Conservation (phyloP, 306 rosid species). For the Fragaria nilgerrensis region DNA sequence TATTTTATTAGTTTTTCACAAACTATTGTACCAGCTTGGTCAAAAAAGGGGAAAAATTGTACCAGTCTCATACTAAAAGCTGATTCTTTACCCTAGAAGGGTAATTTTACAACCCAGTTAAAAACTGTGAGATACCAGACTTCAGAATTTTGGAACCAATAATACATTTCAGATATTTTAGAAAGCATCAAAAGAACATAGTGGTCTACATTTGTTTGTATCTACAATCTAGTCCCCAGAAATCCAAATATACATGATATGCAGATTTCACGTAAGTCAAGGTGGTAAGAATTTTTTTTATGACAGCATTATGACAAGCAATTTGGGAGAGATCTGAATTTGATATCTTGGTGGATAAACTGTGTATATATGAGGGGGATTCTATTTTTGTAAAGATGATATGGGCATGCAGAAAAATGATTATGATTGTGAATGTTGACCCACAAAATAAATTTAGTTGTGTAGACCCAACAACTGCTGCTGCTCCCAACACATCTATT, state of each 20-base stretch:
- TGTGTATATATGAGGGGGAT: neutral
- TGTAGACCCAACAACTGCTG: conserved; percentile 36
- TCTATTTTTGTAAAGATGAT: neutral
- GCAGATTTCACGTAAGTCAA: neutral
- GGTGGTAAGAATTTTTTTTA: neutral
- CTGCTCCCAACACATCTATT: conserved; percentile 36
- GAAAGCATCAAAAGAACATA: neutral
- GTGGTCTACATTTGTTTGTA: neutral
- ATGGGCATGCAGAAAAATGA: conserved; percentile 8
- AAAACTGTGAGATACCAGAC: neutral
- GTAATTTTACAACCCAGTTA: neutral
- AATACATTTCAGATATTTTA: conserved; percentile 4
- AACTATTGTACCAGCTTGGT: neutral
- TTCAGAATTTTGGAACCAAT: neutral
- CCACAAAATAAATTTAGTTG: conserved; percentile 44
- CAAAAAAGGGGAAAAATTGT: neutral
- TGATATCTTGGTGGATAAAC: conserved; percentile 1
- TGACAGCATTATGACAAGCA: neutral
- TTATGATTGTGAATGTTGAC: conserved; percentile 35
- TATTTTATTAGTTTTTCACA: too few relatives aligned
- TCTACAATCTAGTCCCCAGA: neutral
- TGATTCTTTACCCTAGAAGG: neutral
- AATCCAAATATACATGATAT: neutral
- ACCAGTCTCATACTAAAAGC: neutral
- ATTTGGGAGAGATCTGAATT: conserved; percentile 14